phyloP scores from a whole-genome alignment of 495 filamentous ascomycete species.

The Aspergillus avenaceus region DNA sequence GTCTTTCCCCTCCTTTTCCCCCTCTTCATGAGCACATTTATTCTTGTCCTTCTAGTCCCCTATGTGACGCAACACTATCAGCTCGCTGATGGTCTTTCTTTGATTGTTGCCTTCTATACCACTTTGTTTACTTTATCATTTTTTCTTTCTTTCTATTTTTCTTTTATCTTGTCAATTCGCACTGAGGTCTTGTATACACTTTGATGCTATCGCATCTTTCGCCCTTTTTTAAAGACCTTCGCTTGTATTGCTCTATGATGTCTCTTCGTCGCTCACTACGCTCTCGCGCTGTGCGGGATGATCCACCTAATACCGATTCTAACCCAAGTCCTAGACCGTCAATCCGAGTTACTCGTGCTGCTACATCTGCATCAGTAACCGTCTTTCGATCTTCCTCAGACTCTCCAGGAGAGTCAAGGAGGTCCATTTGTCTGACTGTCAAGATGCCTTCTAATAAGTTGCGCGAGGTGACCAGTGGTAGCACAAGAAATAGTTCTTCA shows the following conservation, averaged over 20 bases:
- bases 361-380: conserved; percentile 37
- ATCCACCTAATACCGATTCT: conserved; percentile 35
- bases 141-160: not conserved
- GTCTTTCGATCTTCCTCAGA: conserved; percentile 53
- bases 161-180: too few species aligned
- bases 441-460: conserved; percentile 82
- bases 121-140: not conserved
- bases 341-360: conserved; percentile 33
- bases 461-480: conserved; percentile 61
- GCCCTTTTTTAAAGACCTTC: not conserved
- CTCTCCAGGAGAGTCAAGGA: conserved; percentile 52
- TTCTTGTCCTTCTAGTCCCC: not conserved
- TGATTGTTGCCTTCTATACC: not conserved
- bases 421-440: conserved; percentile 73
- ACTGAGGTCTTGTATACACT: too few species aligned
- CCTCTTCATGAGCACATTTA: not conserved
- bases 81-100: conserved; percentile 12
- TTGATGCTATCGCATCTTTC: conserved; percentile 1
- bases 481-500: conserved; percentile 19
- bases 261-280: conserved; percentile 47
- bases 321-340: conserved; percentile 30
- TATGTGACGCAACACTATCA: not conserved
- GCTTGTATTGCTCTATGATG: conserved; percentile 30
- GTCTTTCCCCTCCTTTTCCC: conserved; percentile 2
- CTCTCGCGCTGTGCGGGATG: conserved; percentile 38